Evolutionary conservation across 2,329 filamentous ascomycete genomes (phyloP).

Genomic region (Mycosphaerella arachidis): DNA sequence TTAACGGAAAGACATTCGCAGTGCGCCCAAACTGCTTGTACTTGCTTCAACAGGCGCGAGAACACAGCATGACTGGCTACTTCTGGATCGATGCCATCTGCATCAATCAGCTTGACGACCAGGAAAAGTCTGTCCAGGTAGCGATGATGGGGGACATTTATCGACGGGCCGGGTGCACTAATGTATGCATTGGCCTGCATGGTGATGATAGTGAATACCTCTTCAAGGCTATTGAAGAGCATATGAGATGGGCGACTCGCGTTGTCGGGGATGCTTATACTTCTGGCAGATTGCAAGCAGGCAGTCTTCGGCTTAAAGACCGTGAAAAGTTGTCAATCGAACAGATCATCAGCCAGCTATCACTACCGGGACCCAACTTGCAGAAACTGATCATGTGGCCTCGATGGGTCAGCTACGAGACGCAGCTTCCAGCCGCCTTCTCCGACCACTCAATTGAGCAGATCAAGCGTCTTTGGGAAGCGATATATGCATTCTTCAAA

Average conservation of each 20-base stretch:
- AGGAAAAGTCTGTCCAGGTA: constrained; percentile 13
- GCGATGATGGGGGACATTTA: constrained; percentile 14
- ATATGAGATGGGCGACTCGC: neutral
- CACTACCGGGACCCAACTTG: too few relatives aligned
- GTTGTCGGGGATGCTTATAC: neutral
- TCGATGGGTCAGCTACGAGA: neutral
- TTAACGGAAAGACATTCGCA: neutral
- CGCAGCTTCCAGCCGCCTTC: neutral
- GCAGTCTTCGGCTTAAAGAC: neutral
- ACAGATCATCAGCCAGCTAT: neutral
- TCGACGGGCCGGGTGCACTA: neutral
- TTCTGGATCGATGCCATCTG: constrained; percentile 10
- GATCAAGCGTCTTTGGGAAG: neutral
- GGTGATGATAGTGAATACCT: neutral
- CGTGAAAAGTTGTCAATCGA: neutral
- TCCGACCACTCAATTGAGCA: neutral
- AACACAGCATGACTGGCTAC: neutral
- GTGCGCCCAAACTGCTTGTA: constrained; percentile 1
- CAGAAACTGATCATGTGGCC: neutral
- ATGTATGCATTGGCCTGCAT: constrained; percentile 1
- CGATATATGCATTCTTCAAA: neutral
- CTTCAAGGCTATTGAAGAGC: neutral
- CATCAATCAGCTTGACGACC: constrained; percentile 14
- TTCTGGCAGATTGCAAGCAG: neutral
- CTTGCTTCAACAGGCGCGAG: neutral